Base-by-base conservation (phyloP, 2,329 filamentous ascomycete species). In the Epichloe scottii region DNA sequence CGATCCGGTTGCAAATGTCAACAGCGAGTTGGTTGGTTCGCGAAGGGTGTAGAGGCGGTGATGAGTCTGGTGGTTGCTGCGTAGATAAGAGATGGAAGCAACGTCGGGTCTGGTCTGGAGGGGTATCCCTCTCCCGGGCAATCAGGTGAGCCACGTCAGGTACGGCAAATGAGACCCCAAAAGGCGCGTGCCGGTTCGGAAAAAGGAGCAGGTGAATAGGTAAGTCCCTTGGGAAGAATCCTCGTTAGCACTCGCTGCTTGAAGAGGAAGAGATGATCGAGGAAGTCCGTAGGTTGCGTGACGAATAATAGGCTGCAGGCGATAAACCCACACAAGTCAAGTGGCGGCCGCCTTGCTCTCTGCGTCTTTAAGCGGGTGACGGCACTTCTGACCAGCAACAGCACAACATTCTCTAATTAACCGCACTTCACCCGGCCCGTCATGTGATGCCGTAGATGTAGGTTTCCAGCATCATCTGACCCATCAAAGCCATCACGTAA, bases 401-500 rank as follows among this genome's bases (percentile, higher is more conserved):
- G 40, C 47, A 17, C 30, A 30, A 1, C 10, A n/a, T 33, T 39
- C 17, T 30, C 40, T 23, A 45, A 55, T 64, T 63, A 60, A 47
- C 58, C 60, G 63, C 47, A 37, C 53, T 57, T 64, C 53, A 58
- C 30, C 61, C 63, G 56, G 12, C 5, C 21, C 37, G 53, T 65
- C 64, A 65, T 63, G 62, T 66, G 64, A 66, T 54, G 57, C 54
- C 56, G 54, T 56, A 6, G 38, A 55, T 41, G 23, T 12, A 14
- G 15, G 40, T 21, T 30, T 43, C 40, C 21, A 14, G 41, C 23
- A 30, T 6, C 41, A 43, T 43, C 41, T 15, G 15, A 8, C n/a
- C 11, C n/a, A n/a, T 23, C 43, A 8, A 45, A 34, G 4, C n/a
- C 30, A 34, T 19, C 43, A 45, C 10, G 2, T 19, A n/a, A 5